Percentiles rank a stretch among this genome's conserved stretches.
Evolutionary conservation across 192 early-diverging fungal genomes (phyloP).

Genomic region (Cetraspora pellucida): DNA sequence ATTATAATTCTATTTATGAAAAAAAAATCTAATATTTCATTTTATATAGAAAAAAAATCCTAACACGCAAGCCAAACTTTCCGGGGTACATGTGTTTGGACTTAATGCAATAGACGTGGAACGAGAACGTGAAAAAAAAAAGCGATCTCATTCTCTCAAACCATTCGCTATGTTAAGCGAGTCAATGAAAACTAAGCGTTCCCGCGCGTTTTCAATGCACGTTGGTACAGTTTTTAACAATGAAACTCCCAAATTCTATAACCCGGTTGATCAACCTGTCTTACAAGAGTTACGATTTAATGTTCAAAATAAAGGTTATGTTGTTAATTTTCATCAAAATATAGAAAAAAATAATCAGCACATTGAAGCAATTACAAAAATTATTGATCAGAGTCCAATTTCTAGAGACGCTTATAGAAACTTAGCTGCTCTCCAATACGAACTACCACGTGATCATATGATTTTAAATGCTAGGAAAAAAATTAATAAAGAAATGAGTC

Average conservation of each 20-base stretch:
- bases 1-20: background rate
- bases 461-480: background rate
- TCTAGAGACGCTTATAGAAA: no score
- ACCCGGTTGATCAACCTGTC: background rate
- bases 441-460: background rate
- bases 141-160: background rate
- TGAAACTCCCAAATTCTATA: background rate
- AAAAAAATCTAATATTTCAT: background rate
- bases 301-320: background rate
- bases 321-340: background rate
- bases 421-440: background rate
- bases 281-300: background rate
- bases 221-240: background rate
- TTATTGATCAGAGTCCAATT: no score
- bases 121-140: background rate
- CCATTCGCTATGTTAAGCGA: background rate
- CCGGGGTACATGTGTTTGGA: background rate
- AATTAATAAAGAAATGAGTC: background rate
- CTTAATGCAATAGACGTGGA: background rate
- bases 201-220: background rate
- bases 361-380: no score
- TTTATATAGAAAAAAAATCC: slow-evolving; percentile 15
- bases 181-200: background rate
- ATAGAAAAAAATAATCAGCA: background rate
- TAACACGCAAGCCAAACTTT: background rate